Evolutionary conservation across 2,329 filamentous ascomycete species (phyloP), one percentile per base, ranked within the genome.

Genomic region (Paracoccidioides lutzii): DNA sequence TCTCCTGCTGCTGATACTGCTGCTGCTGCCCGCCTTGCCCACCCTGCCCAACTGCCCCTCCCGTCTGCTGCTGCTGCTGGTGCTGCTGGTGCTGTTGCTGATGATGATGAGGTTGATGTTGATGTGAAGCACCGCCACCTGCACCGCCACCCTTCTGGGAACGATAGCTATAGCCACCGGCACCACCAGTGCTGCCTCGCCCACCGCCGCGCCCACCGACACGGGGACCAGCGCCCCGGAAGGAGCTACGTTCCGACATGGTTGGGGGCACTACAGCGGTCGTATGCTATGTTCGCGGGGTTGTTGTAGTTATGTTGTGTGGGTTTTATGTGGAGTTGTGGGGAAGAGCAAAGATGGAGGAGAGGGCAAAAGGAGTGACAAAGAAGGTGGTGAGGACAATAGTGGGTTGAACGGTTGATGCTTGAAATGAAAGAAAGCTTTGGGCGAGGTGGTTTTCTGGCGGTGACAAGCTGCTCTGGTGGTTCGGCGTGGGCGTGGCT

Each of bases 1-100:
- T 82, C 73, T 94, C 88, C 63, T 79, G 75, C 59, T 80, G 75
- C 58, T 78, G 71, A 22, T 56, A 52, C n/a, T 52, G 32, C 56
- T 78, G 71, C 33, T 56, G 55, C n/a, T 52, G 32, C 56, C 75
- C 71, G 50, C 72, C 72, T 53, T 73, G 71, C 42, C 73, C 73
- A 7, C 70, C 65, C 15, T 71, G 65, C 5, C 35, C 48, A 6
- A 15, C 48, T 2, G 15, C 22, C 2, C 45, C 45, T 42, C 52
- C 52, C 73, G 94, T 88, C 62, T 79, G 75, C 59, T 80, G 74
- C 58, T 78, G 71, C 32, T 55, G 53, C 12, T 52, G 74, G 57
- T 78, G 72, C 66, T 72, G 57, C 70, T 74, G 56, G 75, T 79
- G 59, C 74, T 22, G 22, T 22, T 22, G 22, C 2, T 59, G 57